Base-by-base conservation (phyloP, 2,329 filamentous ascomycete genomes). In the Lecanicillium sp. region DNA sequence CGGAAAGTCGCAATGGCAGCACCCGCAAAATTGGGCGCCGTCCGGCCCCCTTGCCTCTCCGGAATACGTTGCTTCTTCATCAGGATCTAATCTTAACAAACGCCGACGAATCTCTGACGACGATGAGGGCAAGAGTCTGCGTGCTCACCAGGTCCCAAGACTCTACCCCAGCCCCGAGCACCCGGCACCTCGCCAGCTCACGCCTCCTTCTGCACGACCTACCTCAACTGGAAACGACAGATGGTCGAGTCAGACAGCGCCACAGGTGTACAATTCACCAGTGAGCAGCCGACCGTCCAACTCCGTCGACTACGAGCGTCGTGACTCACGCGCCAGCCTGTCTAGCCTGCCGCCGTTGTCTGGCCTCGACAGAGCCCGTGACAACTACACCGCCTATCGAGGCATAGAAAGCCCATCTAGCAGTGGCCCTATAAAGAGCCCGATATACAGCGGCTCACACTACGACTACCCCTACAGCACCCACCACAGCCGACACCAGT, bases 21-120 rank as follows among this genome's bases (percentile, higher is more conserved):
- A 14, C 11, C 62, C 63, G 14, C 58, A 66, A 30, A 51, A 50
- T 7, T 52, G 53, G 12, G 49, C 55, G 17, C 50, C 46, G 18
- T 46, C 46, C 39, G 56, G 50, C 35, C 47, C 51, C 38, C 45
- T 54, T 42, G 62, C 61, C 29, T 62, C 65, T 4, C 63, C 69
- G 9, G 65, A 71, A 40, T 75, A 75, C 46, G 51, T 67, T 11
- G 62, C 72, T 53, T 73, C 72, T 20, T 64, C 72, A 18, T 64
- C 56, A n/a, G n/a, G n/a, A n/a, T n/a, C 22, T 25, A 11, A 11
- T 7, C 22, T 25, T 11, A 61, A 56, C 50, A 75, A 74, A 57
- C 64, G 70, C 43, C 65, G 66, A 46, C 62, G 69, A 14, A 46
- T 65, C 7, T 68, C 65, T 2, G 52, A 59, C 37, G 68, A 70